These are phyloP conservation scores for Insectozyma bohioensis DNA, from an alignment of 1,139 yeast genomes.

Conservation along the genomic window DNA sequence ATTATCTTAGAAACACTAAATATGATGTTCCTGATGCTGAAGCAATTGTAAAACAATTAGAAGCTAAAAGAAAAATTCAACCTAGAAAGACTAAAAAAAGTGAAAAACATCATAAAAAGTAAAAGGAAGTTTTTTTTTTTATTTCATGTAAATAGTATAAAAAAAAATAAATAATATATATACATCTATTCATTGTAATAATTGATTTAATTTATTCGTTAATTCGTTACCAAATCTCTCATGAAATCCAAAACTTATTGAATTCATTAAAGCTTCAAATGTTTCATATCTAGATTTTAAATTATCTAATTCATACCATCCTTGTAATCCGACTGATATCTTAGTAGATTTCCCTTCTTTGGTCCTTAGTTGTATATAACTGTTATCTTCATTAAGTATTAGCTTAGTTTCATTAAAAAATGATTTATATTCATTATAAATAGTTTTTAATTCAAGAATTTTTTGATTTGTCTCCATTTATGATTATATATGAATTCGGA, in stretches of 20 bases:
- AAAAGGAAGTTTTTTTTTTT: too few species aligned
- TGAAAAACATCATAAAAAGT: constrained; percentile 1
- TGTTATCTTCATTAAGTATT: constrained; percentile 11
- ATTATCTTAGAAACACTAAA: constrained; percentile 74
- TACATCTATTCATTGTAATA: constrained; percentile 8
- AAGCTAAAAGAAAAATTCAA: constrained; percentile 10
- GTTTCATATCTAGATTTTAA: constrained; percentile 33
- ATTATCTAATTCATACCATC: constrained; percentile 31
- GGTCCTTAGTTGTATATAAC: constrained; percentile 10
- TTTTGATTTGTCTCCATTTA: constrained; percentile 19
- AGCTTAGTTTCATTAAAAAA: constrained; percentile 28
- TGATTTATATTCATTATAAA: constrained; percentile 26
- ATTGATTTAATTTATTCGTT: constrained; percentile 20
- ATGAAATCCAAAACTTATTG: constrained; percentile 31
- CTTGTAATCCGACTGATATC: constrained; percentile 31
- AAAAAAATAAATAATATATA: not conserved
- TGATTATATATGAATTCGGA: too few species aligned
- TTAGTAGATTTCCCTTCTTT: constrained; percentile 20
- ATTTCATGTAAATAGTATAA: constrained; percentile 3
- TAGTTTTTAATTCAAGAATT: constrained; percentile 24
- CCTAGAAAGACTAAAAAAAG: constrained; percentile 1
- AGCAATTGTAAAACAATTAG: constrained; percentile 29
- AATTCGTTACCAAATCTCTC: constrained; percentile 30
- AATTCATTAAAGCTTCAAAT: constrained; percentile 46
- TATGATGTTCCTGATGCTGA: constrained; percentile 83